phyloP scores from a whole-genome alignment of 2,329 filamentous ascomycete genomes.

The Xylariales sp. region DNA sequence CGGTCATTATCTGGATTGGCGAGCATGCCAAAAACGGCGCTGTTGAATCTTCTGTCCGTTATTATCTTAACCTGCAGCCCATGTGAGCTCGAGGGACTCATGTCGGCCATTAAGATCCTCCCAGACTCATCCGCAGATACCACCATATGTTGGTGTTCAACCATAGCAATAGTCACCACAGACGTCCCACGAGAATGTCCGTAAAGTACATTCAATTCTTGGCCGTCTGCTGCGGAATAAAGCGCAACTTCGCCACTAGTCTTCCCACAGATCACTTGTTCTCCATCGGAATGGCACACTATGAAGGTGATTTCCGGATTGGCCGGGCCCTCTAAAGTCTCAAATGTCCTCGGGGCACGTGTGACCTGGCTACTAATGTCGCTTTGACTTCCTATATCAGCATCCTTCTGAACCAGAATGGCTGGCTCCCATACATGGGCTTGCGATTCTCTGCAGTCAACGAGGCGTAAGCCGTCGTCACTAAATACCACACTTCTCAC shows the following conservation, averaged over 20 bases:
- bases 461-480: conserved; percentile 48
- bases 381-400: conserved; percentile 41
- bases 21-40: conserved; percentile 36
- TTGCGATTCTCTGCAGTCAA: conserved; percentile 49
- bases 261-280: conserved; percentile 44
- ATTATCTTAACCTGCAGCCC: conserved; percentile 27
- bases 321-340: conserved; percentile 28
- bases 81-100: conserved; percentile 16
- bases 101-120: conserved; percentile 42
- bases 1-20: conserved; percentile 38
- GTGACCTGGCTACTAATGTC: conserved; percentile 34
- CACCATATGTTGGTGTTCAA: conserved; percentile 39
- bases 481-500: conserved; percentile 50
- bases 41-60: conserved; percentile 34
- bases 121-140: conserved; percentile 47
- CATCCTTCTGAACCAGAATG: conserved; percentile 45
- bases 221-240: conserved; percentile 40
- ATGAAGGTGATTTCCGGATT: conserved; percentile 43
- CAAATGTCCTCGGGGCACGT: conserved; percentile 27
- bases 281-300: conserved; percentile 33
- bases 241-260: conserved; percentile 44
- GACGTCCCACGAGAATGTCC: conserved; percentile 40
- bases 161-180: conserved; percentile 39
- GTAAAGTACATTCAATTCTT: conserved; percentile 39
- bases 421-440: conserved; percentile 53